A percentile compares a stretch with the other conserved stretches of the same genome.
Conservation (phyloP, 805 yeast genomes). For the Cyberlindnera suaveolens region DNA sequence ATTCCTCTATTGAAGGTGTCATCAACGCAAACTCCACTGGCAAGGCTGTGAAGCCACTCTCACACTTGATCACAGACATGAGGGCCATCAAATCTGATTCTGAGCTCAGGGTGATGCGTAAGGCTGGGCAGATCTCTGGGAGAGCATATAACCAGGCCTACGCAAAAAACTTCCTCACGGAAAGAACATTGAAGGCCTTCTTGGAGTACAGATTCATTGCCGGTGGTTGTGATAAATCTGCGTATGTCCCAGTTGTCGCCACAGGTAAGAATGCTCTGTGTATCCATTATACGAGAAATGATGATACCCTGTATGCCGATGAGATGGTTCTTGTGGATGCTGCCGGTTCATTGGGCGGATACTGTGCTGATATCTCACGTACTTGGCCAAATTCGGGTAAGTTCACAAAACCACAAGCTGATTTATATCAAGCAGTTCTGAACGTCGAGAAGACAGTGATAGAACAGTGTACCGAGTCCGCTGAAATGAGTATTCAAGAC, state of each 20-base stretch:
- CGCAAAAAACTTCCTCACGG: conserved; percentile 59
- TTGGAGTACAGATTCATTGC: conserved; percentile 76
- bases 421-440: conserved; percentile 82
- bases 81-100: conserved; percentile 70
- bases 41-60: conserved; percentile 38
- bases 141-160: conserved; percentile 81
- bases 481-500: conserved; percentile 57
- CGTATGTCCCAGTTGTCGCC: conserved; percentile 95
- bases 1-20: conserved; percentile 24
- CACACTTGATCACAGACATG: conserved; percentile 36
- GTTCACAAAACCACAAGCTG: conserved; percentile 75
- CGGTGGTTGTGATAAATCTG: conserved; percentile 86
- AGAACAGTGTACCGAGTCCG: conserved; percentile 50
- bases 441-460: conserved; percentile 79
- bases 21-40: conserved; percentile 21
- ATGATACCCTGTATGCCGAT: conserved; percentile 67
- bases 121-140: conserved; percentile 78
- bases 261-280: conserved; percentile 86
- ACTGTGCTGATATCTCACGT: conserved; percentile 91
- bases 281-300: conserved; percentile 91
- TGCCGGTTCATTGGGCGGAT: conserved; percentile 90
- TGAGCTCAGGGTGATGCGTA: conserved; percentile 74
- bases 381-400: conserved; percentile 87
- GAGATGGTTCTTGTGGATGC: conserved; percentile 93
- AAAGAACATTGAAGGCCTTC: conserved; percentile 71